Percentiles rank a stretch among this genome's conserved stretches.
phyloP scores from a whole-genome alignment of 2,329 filamentous ascomycete genomes.

The Clonostachys sp. region DNA sequence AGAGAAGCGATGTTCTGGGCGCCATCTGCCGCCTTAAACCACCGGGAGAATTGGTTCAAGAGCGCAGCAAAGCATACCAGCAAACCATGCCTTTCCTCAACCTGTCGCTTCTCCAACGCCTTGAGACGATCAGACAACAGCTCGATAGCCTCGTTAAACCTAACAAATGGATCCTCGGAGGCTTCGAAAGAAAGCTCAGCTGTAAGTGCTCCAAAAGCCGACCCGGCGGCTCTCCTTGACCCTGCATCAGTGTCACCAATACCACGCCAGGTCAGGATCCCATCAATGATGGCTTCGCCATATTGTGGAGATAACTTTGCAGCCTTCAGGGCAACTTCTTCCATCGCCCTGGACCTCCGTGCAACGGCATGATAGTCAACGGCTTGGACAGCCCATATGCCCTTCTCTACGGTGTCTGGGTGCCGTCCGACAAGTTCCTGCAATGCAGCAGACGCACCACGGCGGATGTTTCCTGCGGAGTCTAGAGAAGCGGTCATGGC shows the following conservation, averaged over 20 bases:
- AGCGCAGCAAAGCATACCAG: slow-evolving; percentile 57
- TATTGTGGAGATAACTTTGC: slow-evolving; percentile 65
- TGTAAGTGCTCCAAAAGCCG: slow-evolving; percentile 60
- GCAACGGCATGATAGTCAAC: slow-evolving; percentile 95
- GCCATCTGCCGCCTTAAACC: not conserved
- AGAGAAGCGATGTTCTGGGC: slow-evolving; percentile 6
- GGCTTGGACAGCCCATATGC: slow-evolving; percentile 80
- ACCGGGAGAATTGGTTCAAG: slow-evolving; percentile 38
- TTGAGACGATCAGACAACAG: slow-evolving; percentile 38
- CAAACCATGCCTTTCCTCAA: slow-evolving; percentile 67
- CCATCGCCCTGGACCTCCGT: slow-evolving; percentile 75
- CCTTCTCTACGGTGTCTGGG: slow-evolving; percentile 75
- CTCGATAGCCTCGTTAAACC: slow-evolving; percentile 27
- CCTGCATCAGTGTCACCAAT: slow-evolving; percentile 73
- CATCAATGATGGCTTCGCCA: slow-evolving; percentile 65
- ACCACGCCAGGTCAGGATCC: slow-evolving; percentile 79
- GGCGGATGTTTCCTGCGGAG: slow-evolving; percentile 85
- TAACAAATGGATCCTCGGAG: slow-evolving; percentile 6
- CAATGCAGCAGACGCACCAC: slow-evolving; percentile 86
- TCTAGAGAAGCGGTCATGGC: slow-evolving; percentile 81
- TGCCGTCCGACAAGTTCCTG: slow-evolving; percentile 93
- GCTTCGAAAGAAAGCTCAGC: slow-evolving; percentile 26
- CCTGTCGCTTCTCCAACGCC: slow-evolving; percentile 46
- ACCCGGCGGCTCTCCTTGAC: slow-evolving; percentile 68
- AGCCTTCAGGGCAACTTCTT: slow-evolving; percentile 67